A percentile compares a stretch with the other conserved stretches of the same genome.
Evolutionary conservation across 2,329 filamentous ascomycete genomes (phyloP).

Genomic region (Dendryphion nanum): DNA sequence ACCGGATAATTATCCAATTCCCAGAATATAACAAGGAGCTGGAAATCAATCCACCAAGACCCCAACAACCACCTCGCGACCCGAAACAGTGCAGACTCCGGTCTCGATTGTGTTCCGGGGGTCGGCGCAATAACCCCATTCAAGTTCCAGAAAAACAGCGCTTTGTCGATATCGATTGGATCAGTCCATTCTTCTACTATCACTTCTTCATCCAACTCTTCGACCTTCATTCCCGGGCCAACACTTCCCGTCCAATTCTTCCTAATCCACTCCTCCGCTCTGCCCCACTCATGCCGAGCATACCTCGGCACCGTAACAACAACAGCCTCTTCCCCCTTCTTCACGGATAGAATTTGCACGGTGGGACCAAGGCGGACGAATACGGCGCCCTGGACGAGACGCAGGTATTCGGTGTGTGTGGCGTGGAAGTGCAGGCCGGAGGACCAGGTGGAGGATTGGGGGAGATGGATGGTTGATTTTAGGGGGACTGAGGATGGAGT

Average conservation of each 20-base stretch:
- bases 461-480: conserved; percentile 46
- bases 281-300: conserved; percentile 49
- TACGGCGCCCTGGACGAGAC: conserved; percentile 42
- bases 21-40: conserved; percentile 26
- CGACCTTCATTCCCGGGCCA: neutral
- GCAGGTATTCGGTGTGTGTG: conserved; percentile 48
- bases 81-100: neutral
- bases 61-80: conserved; percentile 6
- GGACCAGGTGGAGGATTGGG: conserved; percentile 46
- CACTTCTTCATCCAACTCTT: conserved; percentile 29
- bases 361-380: conserved; percentile 15
- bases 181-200: conserved; percentile 50
- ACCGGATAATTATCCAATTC: conserved; percentile 34
- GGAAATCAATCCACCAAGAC: conserved; percentile 16
- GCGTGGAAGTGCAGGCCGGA: conserved; percentile 53
- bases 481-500: conserved; percentile 2
- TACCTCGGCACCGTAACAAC: conserved; percentile 38
- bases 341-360: conserved; percentile 9
- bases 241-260: neutral
- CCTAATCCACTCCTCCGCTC: conserved; percentile 26
- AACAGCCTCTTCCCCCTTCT: conserved; percentile 5
- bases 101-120: no score
- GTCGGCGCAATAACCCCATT: conserved; percentile 36
- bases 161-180: conserved; percentile 46
- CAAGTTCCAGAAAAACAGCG: conserved; percentile 52